phyloP scores from a whole-genome alignment of 1,284 basidiomycete genomes.

The Bjerkandera adusta region DNA sequence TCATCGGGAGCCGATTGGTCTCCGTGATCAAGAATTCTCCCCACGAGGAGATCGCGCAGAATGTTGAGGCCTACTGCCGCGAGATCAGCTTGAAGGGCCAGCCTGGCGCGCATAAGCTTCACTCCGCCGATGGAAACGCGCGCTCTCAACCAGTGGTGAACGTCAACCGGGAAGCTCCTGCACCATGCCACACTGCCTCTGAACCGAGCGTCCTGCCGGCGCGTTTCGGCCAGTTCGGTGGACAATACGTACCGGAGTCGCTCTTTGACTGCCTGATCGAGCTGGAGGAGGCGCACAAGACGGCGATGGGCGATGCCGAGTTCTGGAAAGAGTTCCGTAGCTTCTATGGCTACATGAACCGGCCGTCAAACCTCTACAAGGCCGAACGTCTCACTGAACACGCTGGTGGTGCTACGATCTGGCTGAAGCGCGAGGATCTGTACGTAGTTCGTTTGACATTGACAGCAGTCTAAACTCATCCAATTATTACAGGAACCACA shows the following conservation, averaged over 20 bases:
- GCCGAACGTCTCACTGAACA: conserved; percentile 68
- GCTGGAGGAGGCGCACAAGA: conserved; percentile 88
- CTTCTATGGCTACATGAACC: conserved; percentile 86
- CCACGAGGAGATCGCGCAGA: conserved; percentile 47
- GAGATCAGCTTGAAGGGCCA: conserved; percentile 66
- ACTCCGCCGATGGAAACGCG: conserved; percentile 12
- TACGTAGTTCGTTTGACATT: conserved; percentile 37
- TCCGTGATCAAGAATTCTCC: conserved; percentile 73
- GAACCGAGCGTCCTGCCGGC: conserved; percentile 61
- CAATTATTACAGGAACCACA: conserved; percentile 71
- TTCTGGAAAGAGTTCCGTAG: conserved; percentile 94
- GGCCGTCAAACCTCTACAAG: conserved; percentile 69
- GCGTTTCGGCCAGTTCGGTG: conserved; percentile 94
- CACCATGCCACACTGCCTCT: conserved; percentile 29
- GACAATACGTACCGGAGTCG: conserved; percentile 96
- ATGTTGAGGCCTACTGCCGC: conserved; percentile 76
- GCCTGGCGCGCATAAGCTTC: conserved; percentile 26
- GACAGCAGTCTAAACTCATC: conserved; percentile 8
- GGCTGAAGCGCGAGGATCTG: conserved; percentile 98
- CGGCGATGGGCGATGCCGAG: conserved; percentile 83
- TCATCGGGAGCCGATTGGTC: conserved; percentile 89
- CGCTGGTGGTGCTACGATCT: conserved; percentile 86
- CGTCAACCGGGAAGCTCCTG: conserved; percentile 29
- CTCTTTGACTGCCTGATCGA: conserved; percentile 90
- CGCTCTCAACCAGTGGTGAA: conserved; percentile 19